Evolutionary conservation across 169 alveolate genomes (phyloP).

Genomic region (Plasmodium adleri): DNA sequence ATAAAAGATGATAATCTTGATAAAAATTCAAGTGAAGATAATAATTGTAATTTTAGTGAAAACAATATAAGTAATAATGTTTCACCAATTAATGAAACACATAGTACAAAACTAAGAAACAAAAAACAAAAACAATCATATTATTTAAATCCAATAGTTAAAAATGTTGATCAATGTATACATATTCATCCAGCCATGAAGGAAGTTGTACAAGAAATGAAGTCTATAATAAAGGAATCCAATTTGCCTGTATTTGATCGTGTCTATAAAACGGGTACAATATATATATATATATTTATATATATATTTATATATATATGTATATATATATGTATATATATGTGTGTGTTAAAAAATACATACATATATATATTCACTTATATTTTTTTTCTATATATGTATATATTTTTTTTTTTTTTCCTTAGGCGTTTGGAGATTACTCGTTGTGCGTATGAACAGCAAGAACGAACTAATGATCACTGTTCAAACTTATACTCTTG

Average conservation of each 20-base stretch:
- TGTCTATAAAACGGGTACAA: conserved; percentile 69
- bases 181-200: conserved; percentile 76
- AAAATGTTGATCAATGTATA: conserved; percentile 55
- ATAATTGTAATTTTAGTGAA: conserved; percentile 74
- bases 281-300: neutral
- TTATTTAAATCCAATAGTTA: conserved; percentile 63
- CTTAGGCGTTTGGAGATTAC: conserved; percentile 66
- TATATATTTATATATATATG: neutral
- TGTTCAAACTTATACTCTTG: conserved; percentile 64
- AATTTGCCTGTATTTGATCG: conserved; percentile 72
- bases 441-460: conserved; percentile 62
- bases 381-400: neutral
- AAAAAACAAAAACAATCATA: conserved; percentile 62
- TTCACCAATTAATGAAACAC: conserved; percentile 74
- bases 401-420: neutral
- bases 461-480: conserved; percentile 69
- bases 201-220: conserved; percentile 64
- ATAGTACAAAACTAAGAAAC: conserved; percentile 49
- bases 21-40: conserved; percentile 30
- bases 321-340: neutral
- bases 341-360: neutral
- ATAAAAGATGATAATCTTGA: conserved; percentile 21
- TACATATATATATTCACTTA: neutral
- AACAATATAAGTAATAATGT: conserved; percentile 65
- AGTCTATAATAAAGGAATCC: conserved; percentile 58